These are phyloP conservation scores for Echinochloa phyllopogon DNA, from an alignment of 176 grass and related monocot genomes.

Conservation along the genomic window DNA sequence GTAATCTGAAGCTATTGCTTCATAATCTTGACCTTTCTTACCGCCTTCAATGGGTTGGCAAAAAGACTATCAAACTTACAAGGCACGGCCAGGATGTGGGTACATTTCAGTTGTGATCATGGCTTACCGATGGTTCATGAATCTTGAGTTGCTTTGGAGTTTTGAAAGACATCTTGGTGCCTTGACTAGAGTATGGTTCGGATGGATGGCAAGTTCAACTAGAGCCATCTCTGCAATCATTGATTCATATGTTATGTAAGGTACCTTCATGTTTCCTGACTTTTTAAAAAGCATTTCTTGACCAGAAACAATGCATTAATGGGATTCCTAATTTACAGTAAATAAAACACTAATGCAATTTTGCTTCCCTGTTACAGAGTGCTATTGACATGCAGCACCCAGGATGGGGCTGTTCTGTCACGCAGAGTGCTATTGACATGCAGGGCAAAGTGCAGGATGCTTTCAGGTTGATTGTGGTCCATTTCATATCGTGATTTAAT, in stretches of 20 bases:
- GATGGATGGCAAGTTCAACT: neutral
- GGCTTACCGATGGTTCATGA: conserved; percentile 27
- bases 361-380: conserved; percentile 30
- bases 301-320: neutral
- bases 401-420: conserved; percentile 15
- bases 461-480: conserved; percentile 9
- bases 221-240: neutral
- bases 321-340: conserved; percentile 9
- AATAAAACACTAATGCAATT: conserved; percentile 22
- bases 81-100: conserved; percentile 81
- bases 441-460: conserved; percentile 22
- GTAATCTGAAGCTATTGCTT: conserved; percentile 76
- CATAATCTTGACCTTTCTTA: conserved; percentile 95
- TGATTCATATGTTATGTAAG: conserved; percentile 38
- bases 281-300: neutral
- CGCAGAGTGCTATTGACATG: conserved; percentile 38
- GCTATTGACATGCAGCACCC: conserved; percentile 20
- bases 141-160: conserved; percentile 35
- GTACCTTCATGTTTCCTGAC: conserved; percentile 19
- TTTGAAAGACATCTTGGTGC: neutral
- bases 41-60: conserved; percentile 70
- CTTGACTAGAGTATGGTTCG: neutral
- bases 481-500: neutral
- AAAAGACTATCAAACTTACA: conserved; percentile 71
- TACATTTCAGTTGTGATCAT: conserved; percentile 83